A percentile compares a stretch with the other conserved stretches of the same genome.
Evolutionary conservation across 306 rosid genomes (phyloP).

Genomic region (Lathyrus aphaca): DNA sequence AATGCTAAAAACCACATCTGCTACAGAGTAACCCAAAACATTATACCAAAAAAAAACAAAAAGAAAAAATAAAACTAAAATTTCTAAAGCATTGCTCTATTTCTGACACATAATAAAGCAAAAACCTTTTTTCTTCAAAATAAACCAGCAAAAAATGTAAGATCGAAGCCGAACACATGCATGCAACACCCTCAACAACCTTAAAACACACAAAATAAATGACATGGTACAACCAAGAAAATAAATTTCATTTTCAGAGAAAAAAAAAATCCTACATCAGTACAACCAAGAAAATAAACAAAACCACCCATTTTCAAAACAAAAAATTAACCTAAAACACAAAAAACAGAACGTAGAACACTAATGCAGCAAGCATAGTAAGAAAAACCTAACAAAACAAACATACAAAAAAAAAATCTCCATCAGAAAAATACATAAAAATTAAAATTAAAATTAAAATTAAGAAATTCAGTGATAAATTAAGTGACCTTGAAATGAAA

Average conservation of each 20-base stretch:
- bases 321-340: not conserved
- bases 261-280: not conserved
- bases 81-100: not conserved
- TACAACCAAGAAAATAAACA: not conserved
- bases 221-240: not conserved
- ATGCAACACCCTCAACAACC: not conserved
- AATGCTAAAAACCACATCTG: not conserved
- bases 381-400: not conserved
- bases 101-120: constrained; percentile 5
- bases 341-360: not conserved
- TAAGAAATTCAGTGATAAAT: not conserved
- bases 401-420: not conserved
- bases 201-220: not conserved
- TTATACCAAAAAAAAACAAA: no score
- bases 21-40: not conserved
- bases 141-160: not conserved
- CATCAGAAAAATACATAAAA: not conserved
- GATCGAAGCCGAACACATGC: not conserved
- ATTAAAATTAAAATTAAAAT: no score
- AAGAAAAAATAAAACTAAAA: no score
- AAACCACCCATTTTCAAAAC: not conserved
- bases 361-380: constrained; percentile 25
- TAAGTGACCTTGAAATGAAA: constrained; percentile 17
- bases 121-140: not conserved
- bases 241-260: not conserved